Conservation (phyloP, 2,329 filamentous ascomycete genomes). For the Neophaeococcomyces aloes region DNA sequence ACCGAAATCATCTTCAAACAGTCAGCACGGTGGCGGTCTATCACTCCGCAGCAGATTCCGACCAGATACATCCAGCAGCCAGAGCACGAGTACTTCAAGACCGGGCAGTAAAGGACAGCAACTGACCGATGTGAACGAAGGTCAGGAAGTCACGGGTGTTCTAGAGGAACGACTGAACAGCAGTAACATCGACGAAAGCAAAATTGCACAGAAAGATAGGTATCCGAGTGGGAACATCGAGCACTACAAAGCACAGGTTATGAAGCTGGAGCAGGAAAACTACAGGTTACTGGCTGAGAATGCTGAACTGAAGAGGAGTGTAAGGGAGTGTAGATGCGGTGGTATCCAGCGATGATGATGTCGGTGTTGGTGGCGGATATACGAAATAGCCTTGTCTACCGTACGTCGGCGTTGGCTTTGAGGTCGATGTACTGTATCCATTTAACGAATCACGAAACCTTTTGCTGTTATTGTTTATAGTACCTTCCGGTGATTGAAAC, state of each 20-base stretch:
- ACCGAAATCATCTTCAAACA: slow-evolving; percentile 17
- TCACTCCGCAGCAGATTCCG: slow-evolving; percentile 14
- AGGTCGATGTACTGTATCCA: no score
- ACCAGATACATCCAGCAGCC: slow-evolving; percentile 7
- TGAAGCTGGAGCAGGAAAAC: slow-evolving; percentile 21
- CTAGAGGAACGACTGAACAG: background rate
- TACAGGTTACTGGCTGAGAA: slow-evolving; percentile 70
- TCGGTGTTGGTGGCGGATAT: no score
- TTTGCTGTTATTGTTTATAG: no score
- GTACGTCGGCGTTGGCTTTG: no score
- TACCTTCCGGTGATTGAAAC: no score
- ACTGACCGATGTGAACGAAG: background rate
- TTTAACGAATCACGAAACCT: no score
- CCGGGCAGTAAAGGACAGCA: slow-evolving; percentile 1
- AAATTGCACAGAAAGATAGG: background rate
- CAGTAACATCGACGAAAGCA: background rate
- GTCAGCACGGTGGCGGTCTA: slow-evolving; percentile 12
- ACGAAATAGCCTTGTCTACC: no score
- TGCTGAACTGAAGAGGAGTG: slow-evolving; percentile 67
- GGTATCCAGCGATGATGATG: no score
- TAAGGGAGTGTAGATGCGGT: slow-evolving; percentile 29
- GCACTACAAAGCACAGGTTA: slow-evolving; percentile 21
- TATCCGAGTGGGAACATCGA: slow-evolving; percentile 8
- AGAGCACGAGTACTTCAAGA: background rate
- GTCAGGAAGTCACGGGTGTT: slow-evolving; percentile 11